These are phyloP conservation scores for Tausonia pullulans DNA, from an alignment of 1,284 basidiomycete genomes.

Conservation along the genomic window DNA sequence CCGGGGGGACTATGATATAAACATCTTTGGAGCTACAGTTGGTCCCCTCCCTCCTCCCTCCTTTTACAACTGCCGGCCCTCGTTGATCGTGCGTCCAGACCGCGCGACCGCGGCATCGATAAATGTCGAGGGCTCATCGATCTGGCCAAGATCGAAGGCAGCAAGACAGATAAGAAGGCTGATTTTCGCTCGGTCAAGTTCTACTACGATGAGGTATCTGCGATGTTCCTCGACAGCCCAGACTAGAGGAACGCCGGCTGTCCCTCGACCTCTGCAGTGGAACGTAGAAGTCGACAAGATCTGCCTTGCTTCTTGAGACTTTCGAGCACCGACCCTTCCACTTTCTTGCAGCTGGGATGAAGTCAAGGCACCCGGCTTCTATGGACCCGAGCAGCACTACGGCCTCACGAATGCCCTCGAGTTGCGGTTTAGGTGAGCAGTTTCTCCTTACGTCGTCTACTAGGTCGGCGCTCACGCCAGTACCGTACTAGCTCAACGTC, in stretches of 20 bases:
- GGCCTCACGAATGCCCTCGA: constrained; percentile 52
- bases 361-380: constrained; percentile 34
- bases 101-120: constrained; percentile 36
- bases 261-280: constrained; percentile 35
- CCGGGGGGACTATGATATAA: constrained; percentile 35
- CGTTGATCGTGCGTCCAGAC: constrained; percentile 10
- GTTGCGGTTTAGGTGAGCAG: too few species aligned
- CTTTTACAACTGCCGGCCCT: background rate
- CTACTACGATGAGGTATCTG: constrained; percentile 40
- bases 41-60: constrained; percentile 1
- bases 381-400: constrained; percentile 50
- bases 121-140: constrained; percentile 36
- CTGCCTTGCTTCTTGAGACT: background rate
- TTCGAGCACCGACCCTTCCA: background rate
- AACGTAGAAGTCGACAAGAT: constrained; percentile 43
- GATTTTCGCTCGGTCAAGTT: constrained; percentile 30
- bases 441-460: too few species aligned
- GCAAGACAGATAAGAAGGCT: constrained; percentile 8
- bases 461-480: too few species aligned
- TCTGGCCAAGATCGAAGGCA: constrained; percentile 30
- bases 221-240: background rate
- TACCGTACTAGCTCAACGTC: constrained; percentile 51
- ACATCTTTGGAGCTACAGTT: constrained; percentile 37
- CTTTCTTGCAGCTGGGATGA: constrained; percentile 30
- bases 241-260: background rate